Conservation (phyloP, 768 basidiomycete genomes). For the Cubamyces lactineus region DNA sequence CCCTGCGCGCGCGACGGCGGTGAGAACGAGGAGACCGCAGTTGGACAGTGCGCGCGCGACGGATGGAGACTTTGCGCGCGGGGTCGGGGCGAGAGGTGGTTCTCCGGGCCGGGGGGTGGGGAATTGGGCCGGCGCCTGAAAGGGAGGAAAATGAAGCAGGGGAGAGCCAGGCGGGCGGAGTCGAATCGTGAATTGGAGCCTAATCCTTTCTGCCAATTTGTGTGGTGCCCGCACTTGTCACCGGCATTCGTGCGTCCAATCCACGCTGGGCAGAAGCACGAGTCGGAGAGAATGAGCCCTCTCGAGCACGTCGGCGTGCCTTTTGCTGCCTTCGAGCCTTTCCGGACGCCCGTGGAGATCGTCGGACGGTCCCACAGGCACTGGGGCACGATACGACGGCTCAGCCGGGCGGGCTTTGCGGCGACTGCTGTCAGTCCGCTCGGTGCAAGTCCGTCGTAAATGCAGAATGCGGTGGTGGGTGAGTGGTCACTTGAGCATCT, state of each 20-base stretch:
- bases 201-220: slow-evolving; percentile 23
- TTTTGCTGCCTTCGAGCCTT: too few relatives aligned
- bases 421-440: too few relatives aligned
- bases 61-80: too few relatives aligned
- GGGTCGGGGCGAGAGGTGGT: too few relatives aligned
- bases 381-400: background rate
- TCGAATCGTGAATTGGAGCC: slow-evolving; percentile 14
- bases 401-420: too few relatives aligned
- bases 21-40: background rate
- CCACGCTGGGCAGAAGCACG: background rate
- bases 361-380: background rate
- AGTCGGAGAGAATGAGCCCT: background rate
- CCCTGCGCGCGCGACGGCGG: background rate
- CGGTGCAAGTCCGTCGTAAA: too few relatives aligned
- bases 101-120: background rate
- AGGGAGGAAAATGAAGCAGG: background rate
- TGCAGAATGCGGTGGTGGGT: background rate
- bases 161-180: background rate
- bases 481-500: background rate
- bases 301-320: background rate
- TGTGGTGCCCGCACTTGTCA: slow-evolving; percentile 16
- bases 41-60: too few relatives aligned
- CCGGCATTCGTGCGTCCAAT: background rate
- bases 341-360: background rate
- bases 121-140: background rate